phyloP scores from a whole-genome alignment of 2,329 filamentous ascomycete genomes.

The Rutstroemia sp. region DNA sequence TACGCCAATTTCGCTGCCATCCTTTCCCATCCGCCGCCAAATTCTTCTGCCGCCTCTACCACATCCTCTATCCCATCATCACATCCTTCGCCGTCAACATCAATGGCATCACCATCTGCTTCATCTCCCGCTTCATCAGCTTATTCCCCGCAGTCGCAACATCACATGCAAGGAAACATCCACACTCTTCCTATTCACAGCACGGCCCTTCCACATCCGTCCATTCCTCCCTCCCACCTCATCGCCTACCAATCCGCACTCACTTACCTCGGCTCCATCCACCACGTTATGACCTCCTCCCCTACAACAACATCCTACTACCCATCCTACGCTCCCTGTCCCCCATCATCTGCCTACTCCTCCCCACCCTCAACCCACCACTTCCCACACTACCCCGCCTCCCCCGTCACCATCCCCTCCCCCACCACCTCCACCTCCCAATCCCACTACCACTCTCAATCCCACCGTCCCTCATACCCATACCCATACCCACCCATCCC shows the following conservation, averaged over 20 bases:
- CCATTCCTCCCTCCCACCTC: conserved; percentile 4
- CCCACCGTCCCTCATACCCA: background rate
- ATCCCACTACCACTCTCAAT: too few species aligned
- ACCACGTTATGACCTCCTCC: background rate
- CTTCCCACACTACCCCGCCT: background rate
- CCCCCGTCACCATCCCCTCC: background rate
- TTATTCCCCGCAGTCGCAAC: background rate
- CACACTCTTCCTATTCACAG: background rate
- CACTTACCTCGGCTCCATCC: conserved; percentile 4
- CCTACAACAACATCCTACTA: background rate
- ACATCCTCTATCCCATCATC: background rate
- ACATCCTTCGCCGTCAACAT: background rate
- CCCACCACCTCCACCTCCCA: background rate
- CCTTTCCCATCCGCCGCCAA: background rate
- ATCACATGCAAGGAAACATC: too few species aligned
- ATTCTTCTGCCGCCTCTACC: background rate
- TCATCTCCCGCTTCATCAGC: background rate
- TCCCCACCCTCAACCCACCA: too few species aligned
- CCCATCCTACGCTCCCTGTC: too few species aligned
- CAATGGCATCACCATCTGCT: background rate
- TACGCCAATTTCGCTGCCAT: conserved; percentile 1
- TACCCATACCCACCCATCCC: background rate
- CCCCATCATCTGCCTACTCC: too few species aligned
- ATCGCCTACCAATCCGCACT: conserved; percentile 1
- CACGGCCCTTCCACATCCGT: background rate